Percentiles rank a stretch among this genome's conserved stretches.
phyloP scores from a whole-genome alignment of 2,329 filamentous ascomycete species.

The Paecilomyces variotii region DNA sequence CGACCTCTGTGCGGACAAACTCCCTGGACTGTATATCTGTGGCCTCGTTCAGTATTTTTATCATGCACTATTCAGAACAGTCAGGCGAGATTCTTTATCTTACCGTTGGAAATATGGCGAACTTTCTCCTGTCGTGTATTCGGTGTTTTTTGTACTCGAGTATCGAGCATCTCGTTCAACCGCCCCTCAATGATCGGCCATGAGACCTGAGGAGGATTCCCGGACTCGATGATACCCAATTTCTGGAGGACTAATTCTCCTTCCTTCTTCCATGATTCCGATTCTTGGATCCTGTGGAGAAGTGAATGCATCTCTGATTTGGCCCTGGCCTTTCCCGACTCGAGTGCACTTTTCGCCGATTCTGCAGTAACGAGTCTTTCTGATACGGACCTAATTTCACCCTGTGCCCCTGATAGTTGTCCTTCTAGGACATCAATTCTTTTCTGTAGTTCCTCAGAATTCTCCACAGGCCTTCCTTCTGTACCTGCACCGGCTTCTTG shows the following conservation, averaged over 20 bases:
- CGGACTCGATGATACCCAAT: constrained; percentile 7
- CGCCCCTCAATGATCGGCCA: constrained; percentile 13
- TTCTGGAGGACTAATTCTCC: constrained; percentile 13
- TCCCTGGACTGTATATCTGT: not conserved
- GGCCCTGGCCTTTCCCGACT: constrained; percentile 12
- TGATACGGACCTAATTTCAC: constrained; percentile 16
- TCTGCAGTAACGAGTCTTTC: not conserved
- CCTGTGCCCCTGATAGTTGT: constrained; percentile 16
- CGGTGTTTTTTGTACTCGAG: not conserved
- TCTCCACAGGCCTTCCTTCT: constrained; percentile 8
- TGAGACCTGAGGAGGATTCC: constrained; percentile 11
- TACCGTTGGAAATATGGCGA: not conserved
- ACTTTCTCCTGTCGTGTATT: not conserved
- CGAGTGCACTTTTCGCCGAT: constrained; percentile 10
- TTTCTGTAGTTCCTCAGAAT: constrained; percentile 5
- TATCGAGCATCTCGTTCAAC: constrained; percentile 5
- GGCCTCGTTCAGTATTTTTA: not conserved
- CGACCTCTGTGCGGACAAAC: constrained; percentile 11
- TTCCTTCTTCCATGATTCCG: constrained; percentile 15
- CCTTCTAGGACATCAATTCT: constrained; percentile 10
- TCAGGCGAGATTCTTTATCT: not conserved
- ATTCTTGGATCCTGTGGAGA: constrained; percentile 16
- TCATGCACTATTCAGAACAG: not conserved
- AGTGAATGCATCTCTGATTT: constrained; percentile 18
- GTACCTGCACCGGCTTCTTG: constrained; percentile 1